These are phyloP conservation scores for Thalassiosira profunda DNA, from an alignment of 108 stramenopile genomes.

Conservation along the genomic window DNA sequence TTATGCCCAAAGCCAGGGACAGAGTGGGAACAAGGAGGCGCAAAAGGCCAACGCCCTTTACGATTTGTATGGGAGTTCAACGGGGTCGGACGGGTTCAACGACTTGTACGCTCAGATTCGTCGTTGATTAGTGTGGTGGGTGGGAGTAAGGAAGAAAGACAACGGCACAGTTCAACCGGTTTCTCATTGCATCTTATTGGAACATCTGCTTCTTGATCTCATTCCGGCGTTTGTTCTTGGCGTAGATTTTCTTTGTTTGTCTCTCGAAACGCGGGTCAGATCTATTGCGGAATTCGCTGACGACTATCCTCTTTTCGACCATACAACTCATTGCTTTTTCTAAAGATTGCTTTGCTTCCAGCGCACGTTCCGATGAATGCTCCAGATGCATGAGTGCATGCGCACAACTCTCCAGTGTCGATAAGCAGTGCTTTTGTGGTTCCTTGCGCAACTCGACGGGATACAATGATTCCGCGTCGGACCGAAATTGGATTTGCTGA, in stretches of 20 bases:
- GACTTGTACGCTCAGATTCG: slow-evolving; percentile 55
- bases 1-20: slow-evolving; percentile 50
- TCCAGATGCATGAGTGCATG: slow-evolving; percentile 31
- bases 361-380: not conserved
- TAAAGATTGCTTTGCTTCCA: slow-evolving; percentile 1
- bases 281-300: not conserved
- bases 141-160: not conserved
- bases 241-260: slow-evolving; percentile 1
- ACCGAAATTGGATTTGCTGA: slow-evolving; percentile 34
- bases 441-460: slow-evolving; percentile 48
- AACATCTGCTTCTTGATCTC: slow-evolving; percentile 6
- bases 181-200: not conserved
- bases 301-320: slow-evolving; percentile 1
- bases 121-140: not conserved
- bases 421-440: slow-evolving; percentile 49
- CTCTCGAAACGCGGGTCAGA: not conserved
- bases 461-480: slow-evolving; percentile 37
- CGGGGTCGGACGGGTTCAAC: slow-evolving; percentile 40
- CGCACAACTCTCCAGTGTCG: slow-evolving; percentile 58
- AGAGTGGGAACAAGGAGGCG: slow-evolving; percentile 38
- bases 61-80: slow-evolving; percentile 47
- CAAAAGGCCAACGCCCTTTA: slow-evolving; percentile 48
- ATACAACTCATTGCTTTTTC: not conserved
- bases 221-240: not conserved
- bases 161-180: not conserved